These are phyloP conservation scores for Pholiota conissans DNA, from an alignment of 768 basidiomycete species.

Conservation along the genomic window DNA sequence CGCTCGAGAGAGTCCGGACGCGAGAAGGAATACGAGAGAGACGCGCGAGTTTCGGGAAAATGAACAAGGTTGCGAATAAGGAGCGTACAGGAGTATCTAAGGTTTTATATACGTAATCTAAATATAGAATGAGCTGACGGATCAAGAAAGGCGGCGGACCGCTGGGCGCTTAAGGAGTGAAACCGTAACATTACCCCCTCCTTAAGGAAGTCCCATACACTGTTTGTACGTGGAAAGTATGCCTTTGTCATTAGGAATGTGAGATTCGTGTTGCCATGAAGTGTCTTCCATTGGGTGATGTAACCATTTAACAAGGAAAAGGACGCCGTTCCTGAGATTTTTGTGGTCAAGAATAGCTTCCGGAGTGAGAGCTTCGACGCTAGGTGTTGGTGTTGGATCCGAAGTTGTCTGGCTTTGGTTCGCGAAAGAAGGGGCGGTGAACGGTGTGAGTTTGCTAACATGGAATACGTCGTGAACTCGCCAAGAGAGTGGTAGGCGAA, in stretches of 20 bases:
- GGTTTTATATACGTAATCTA: too few species aligned
- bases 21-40: too few species aligned
- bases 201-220: neutral
- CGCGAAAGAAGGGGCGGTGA: neutral
- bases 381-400: neutral
- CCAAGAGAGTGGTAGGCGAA: slow-evolving; percentile 21
- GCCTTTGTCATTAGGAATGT: neutral
- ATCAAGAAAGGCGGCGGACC: too few species aligned
- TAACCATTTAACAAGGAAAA: neutral
- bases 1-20: too few species aligned
- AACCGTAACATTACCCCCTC: neutral
- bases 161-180: too few species aligned
- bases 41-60: too few species aligned
- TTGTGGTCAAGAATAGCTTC: neutral
- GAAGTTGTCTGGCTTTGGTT: neutral
- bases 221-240: neutral
- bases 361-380: neutral
- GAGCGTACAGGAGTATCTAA: too few species aligned
- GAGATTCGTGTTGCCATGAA: neutral
- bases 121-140: too few species aligned
- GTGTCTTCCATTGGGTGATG: neutral
- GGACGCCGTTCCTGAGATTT: neutral
- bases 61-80: too few species aligned
- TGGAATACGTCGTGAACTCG: slow-evolving; percentile 17
- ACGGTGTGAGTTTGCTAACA: slow-evolving; percentile 8